Evolutionary conservation across 805 yeast genomes (phyloP).

Genomic region (Zygosaccharomyces kombuchaensis): DNA sequence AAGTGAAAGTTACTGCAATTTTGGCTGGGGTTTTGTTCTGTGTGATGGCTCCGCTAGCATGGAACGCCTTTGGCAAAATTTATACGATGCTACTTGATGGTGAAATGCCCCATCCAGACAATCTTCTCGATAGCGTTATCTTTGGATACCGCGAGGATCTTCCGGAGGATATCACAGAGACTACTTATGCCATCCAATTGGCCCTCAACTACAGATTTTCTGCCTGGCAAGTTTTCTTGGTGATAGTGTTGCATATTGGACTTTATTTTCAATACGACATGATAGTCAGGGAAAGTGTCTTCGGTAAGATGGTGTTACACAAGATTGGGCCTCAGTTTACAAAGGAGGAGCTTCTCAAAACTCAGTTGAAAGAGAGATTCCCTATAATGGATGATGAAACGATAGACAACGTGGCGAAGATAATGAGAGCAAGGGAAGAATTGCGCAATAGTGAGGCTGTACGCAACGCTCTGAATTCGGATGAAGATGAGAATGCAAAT

Average conservation of each 20-base stretch:
- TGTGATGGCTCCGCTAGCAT: constrained; percentile 54
- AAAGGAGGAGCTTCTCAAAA: constrained; percentile 27
- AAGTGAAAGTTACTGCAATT: constrained; percentile 18
- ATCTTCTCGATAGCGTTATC: constrained; percentile 25
- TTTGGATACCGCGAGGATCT: constrained; percentile 23
- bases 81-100: constrained; percentile 56
- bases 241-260: constrained; percentile 42
- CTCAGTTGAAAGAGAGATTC: constrained; percentile 29
- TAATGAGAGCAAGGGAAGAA: constrained; percentile 31
- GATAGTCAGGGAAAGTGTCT: constrained; percentile 68
- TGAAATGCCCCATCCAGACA: constrained; percentile 40
- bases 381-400: constrained; percentile 35
- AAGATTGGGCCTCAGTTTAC: constrained; percentile 49
- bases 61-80: constrained; percentile 51
- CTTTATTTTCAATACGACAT: constrained; percentile 62
- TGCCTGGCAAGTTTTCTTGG: constrained; percentile 36
- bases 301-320: constrained; percentile 50
- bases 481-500: constrained; percentile 14
- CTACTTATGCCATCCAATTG: constrained; percentile 16
- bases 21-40: constrained; percentile 39
- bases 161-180: constrained; percentile 6
- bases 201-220: constrained; percentile 28
- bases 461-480: constrained; percentile 9
- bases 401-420: constrained; percentile 26
- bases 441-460: constrained; percentile 14